Percentiles rank a stretch among this genome's conserved stretches.
phyloP scores from a whole-genome alignment of 2,329 filamentous ascomycete species.

The Dactylellina sp. region DNA sequence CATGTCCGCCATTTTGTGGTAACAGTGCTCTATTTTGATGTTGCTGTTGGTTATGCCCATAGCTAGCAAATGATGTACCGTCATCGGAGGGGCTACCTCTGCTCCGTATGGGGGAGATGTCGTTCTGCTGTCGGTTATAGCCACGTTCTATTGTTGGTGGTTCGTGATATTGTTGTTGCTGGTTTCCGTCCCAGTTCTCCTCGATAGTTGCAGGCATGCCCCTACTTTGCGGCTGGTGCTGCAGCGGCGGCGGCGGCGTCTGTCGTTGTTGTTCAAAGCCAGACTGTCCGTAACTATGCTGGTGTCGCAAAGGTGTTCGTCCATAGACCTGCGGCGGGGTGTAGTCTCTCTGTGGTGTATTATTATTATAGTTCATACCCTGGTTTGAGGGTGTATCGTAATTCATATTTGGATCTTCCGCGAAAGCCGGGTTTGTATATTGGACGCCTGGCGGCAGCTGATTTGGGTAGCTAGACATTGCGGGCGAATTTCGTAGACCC shows the following conservation, averaged over 20 bases:
- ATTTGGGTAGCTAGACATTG: constrained; percentile 45
- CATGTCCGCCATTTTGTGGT: constrained; percentile 16
- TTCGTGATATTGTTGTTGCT: constrained; percentile 2
- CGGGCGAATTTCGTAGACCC: constrained; percentile 4
- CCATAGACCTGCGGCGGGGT: constrained; percentile 28
- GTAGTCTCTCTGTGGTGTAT: constrained; percentile 29
- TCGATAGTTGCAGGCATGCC: constrained; percentile 25
- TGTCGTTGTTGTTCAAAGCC: constrained; percentile 10
- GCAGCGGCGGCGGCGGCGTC: constrained; percentile 6
- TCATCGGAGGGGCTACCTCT: constrained; percentile 46
- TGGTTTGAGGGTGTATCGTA: constrained; percentile 24
- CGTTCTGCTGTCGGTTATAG: constrained; percentile 20
- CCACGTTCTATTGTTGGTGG: constrained; percentile 11
- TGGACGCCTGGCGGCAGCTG: constrained; percentile 21
- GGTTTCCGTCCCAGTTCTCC: constrained; percentile 26
- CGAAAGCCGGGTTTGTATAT: constrained; percentile 45
- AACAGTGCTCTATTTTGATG: constrained; percentile 26
- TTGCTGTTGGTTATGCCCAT: constrained; percentile 26
- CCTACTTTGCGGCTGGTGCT: constrained; percentile 22
- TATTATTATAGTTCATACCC: constrained; percentile 44
- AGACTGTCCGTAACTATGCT: constrained; percentile 37
- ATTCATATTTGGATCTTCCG: constrained; percentile 23
- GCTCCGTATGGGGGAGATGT: constrained; percentile 38
- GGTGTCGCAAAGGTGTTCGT: constrained; percentile 48
- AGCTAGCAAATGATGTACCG: constrained; percentile 16